These are phyloP conservation scores for Cryptosporidium ubiquitum DNA, from an alignment of 169 alveolate species.

Conservation along the genomic window DNA sequence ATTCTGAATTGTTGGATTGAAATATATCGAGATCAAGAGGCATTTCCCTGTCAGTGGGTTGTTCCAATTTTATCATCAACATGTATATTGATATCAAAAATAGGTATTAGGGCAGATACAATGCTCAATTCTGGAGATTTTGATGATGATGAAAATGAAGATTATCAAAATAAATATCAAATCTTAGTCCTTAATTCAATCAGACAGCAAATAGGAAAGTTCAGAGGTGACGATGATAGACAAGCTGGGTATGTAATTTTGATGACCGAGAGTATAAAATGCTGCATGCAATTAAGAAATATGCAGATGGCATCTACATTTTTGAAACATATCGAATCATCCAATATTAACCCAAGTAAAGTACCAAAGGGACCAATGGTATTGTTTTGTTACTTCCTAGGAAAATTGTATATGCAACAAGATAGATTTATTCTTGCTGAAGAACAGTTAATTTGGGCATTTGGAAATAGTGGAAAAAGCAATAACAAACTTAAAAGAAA, in stretches of 20 bases:
- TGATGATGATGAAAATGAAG: slow-evolving; percentile 59
- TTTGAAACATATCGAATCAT: slow-evolving; percentile 84
- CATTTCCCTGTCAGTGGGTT: slow-evolving; percentile 68
- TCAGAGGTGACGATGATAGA: slow-evolving; percentile 86
- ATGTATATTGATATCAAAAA: slow-evolving; percentile 30
- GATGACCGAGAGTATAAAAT: slow-evolving; percentile 85
- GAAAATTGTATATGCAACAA: slow-evolving; percentile 87
- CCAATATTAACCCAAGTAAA: slow-evolving; percentile 80
- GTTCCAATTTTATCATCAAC: slow-evolving; percentile 53
- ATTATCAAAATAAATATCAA: slow-evolving; percentile 71
- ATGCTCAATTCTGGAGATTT: slow-evolving; percentile 37
- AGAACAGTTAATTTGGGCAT: slow-evolving; percentile 79
- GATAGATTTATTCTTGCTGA: slow-evolving; percentile 81
- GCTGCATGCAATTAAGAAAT: slow-evolving; percentile 89
- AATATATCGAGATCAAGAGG: slow-evolving; percentile 66
- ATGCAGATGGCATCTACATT: slow-evolving; percentile 91
- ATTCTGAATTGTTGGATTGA: slow-evolving; percentile 68
- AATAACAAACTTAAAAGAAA: slow-evolving; percentile 81
- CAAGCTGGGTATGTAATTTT: slow-evolving; percentile 86
- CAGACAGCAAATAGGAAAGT: slow-evolving; percentile 85
- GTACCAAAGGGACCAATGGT: slow-evolving; percentile 87
- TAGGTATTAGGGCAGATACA: slow-evolving; percentile 59
- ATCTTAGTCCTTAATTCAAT: slow-evolving; percentile 84
- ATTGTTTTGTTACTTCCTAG: slow-evolving; percentile 84
- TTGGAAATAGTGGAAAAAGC: slow-evolving; percentile 76